Conservation (phyloP, 225 moss, liverwort and hornwort species). For the Physcomitrium patens region DNA sequence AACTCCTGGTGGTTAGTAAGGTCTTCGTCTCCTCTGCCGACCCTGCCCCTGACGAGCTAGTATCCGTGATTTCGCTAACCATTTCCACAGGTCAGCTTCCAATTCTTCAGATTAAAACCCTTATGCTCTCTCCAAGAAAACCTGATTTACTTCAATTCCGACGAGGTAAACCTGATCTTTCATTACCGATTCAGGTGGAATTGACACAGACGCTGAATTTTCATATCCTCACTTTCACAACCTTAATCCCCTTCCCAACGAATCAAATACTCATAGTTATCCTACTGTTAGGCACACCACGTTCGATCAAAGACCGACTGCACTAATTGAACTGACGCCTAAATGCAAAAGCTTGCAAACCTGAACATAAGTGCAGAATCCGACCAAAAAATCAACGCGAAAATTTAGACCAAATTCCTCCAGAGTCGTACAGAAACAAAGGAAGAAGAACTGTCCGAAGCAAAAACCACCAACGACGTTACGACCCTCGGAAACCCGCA, state of each 20-base stretch:
- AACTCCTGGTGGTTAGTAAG: conserved; percentile 54
- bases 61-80: not conserved
- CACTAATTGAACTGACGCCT: not conserved
- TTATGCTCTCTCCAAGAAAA: conserved; percentile 7
- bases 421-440: too few relatives aligned
- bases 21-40: conserved; percentile 43
- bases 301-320: not conserved
- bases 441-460: too few relatives aligned
- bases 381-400: not conserved
- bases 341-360: not conserved
- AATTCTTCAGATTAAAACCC: conserved; percentile 17
- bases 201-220: not conserved
- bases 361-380: not conserved
- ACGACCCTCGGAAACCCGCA: too few relatives aligned
- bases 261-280: not conserved
- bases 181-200: not conserved
- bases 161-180: not conserved
- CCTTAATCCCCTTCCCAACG: not conserved
- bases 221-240: not conserved
- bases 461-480: too few relatives aligned
- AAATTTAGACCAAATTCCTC: conserved; percentile 5
- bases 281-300: not conserved
- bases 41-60: conserved; percentile 41
- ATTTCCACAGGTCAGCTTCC: not conserved
- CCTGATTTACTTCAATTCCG: not conserved